Evolutionary conservation across 129 eudicot genomes (phyloP).

Genomic region (Lactuca saligna): DNA sequence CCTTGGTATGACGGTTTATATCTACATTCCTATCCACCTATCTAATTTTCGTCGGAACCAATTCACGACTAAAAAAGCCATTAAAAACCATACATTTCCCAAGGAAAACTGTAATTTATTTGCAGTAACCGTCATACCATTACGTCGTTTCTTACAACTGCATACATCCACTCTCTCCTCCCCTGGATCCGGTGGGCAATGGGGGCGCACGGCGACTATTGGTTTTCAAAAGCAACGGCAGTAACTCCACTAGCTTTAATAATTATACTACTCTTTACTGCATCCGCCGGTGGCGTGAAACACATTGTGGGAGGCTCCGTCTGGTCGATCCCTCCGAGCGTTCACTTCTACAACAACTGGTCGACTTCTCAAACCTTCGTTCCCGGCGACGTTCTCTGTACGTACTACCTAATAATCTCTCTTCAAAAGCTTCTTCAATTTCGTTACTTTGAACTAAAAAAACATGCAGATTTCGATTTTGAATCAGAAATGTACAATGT

Average conservation of each 20-base stretch:
- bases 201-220: not conserved
- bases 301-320: conserved; percentile 47
- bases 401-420: not conserved
- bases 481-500: conserved; percentile 40
- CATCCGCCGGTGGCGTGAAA: conserved; percentile 2
- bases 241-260: not conserved
- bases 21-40: too few relatives aligned
- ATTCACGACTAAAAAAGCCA: too few relatives aligned
- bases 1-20: too few relatives aligned
- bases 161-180: conserved; percentile 5
- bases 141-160: conserved; percentile 4
- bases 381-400: conserved; percentile 53
- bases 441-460: not conserved
- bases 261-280: not conserved
- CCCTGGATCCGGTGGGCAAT: not conserved
- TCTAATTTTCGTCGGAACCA: too few relatives aligned
- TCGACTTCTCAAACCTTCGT: conserved; percentile 43
- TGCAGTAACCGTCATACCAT: conserved; percentile 4
- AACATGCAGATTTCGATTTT: conserved; percentile 49
- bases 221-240: not conserved
- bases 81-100: not conserved
- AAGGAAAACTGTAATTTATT: not conserved
- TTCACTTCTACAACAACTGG: conserved; percentile 51
- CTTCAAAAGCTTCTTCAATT: not conserved
- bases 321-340: conserved; percentile 56